A percentile compares a stretch with the other conserved stretches of the same genome.
phyloP scores from a whole-genome alignment of 176 grass and related monocot species.

The Panicum miliaceum region DNA sequence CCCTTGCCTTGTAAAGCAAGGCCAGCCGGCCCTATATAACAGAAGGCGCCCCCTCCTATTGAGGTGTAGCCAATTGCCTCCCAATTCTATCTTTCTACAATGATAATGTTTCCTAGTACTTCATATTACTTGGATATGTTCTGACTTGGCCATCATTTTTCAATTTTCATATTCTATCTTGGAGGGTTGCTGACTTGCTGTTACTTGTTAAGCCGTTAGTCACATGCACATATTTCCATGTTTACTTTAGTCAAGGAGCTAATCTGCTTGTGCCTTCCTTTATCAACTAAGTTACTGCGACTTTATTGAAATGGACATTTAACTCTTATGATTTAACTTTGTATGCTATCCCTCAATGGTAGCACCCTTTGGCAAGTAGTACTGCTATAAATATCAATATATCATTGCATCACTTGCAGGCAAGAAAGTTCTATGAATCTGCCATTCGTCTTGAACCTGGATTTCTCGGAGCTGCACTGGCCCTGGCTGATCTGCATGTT shows the following conservation, averaged over 20 bases:
- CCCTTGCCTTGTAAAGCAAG: too few relatives aligned
- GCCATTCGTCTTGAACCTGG: slow-evolving; percentile 92
- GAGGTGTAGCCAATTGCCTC: too few relatives aligned
- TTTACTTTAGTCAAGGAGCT: background rate
- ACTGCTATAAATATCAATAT: background rate
- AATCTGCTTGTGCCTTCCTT: background rate
- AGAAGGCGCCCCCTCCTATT: too few relatives aligned
- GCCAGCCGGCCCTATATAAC: too few relatives aligned
- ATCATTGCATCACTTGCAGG: slow-evolving; percentile 48
- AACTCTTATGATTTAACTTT: slow-evolving; percentile 9
- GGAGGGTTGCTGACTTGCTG: background rate
- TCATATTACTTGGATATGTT: background rate
- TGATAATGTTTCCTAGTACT: background rate
- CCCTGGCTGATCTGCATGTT: slow-evolving; percentile 87
- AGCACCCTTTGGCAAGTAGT: background rate
- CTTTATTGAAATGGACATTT: slow-evolving; percentile 1
- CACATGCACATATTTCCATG: background rate
- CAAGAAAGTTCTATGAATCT: slow-evolving; percentile 98
- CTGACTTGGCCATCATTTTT: background rate
- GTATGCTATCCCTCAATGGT: background rate
- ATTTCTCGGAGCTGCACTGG: slow-evolving; percentile 93
- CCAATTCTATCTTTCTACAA: too few relatives aligned
- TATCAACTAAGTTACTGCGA: background rate
- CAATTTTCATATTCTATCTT: slow-evolving; percentile 21
- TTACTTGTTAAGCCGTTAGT: background rate